These are phyloP conservation scores for Pythium rishiriense DNA, from an alignment of 352 stramenopile species.

Conservation along the genomic window DNA sequence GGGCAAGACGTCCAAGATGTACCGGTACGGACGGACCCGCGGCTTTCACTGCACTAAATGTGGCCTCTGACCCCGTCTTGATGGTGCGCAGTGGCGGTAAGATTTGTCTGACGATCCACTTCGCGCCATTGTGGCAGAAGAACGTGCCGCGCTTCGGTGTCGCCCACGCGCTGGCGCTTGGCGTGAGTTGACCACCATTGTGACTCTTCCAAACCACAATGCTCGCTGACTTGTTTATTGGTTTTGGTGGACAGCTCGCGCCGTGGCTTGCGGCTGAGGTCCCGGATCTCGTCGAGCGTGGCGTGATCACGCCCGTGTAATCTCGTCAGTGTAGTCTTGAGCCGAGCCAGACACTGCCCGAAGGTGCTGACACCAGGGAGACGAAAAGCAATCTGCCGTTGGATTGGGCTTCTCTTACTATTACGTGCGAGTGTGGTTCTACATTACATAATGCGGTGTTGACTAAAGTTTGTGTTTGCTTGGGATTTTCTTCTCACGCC, in stretches of 20 bases:
- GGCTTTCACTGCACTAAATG: not conserved
- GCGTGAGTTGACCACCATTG: conserved; percentile 57
- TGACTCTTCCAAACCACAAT: too few relatives aligned
- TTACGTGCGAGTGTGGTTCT: not conserved
- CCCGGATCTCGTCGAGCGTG: conserved; percentile 80
- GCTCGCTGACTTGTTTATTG: not conserved
- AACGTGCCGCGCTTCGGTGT: conserved; percentile 88
- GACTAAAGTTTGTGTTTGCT: conserved; percentile 1
- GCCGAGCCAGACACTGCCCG: not conserved
- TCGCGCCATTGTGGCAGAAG: conserved; percentile 88
- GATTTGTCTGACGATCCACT: conserved; percentile 89
- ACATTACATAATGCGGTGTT: conserved; percentile 4
- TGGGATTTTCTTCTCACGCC: conserved; percentile 2
- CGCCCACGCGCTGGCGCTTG: conserved; percentile 81
- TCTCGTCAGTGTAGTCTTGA: not conserved
- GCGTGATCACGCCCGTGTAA: conserved; percentile 72
- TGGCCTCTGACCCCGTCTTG: not conserved
- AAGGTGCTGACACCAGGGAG: not conserved
- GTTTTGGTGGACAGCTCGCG: conserved; percentile 48
- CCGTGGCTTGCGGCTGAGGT: conserved; percentile 88
- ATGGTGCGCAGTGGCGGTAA: conserved; percentile 56
- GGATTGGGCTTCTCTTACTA: conserved; percentile 18
- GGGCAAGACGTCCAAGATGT: conserved; percentile 92
- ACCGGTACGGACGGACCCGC: conserved; percentile 44
- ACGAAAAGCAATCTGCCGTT: conserved; percentile 23